A percentile compares a stretch with the other conserved stretches of the same genome.
These are phyloP conservation scores for Boletus rubropictus DNA, from an alignment of 768 basidiomycete genomes.

Conservation along the genomic window DNA sequence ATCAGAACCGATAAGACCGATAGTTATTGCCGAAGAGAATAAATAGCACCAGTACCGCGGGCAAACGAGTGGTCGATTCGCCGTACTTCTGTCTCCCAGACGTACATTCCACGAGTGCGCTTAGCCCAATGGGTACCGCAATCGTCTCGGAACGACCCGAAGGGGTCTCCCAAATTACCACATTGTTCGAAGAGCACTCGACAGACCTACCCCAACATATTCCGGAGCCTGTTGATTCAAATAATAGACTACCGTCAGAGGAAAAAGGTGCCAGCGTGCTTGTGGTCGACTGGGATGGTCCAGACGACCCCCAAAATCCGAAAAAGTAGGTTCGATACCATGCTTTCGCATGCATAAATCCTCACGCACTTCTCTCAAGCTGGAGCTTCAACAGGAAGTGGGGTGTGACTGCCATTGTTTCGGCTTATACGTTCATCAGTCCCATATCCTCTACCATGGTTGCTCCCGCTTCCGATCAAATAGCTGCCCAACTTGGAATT, in stretches of 20 bases:
- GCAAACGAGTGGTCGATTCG: no score
- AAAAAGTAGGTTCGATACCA: conserved; percentile 40
- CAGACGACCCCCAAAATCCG: conserved; percentile 53
- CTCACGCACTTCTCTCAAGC: conserved; percentile 29
- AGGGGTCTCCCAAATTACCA: conserved; percentile 7
- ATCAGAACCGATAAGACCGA: no score
- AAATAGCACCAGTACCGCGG: no score
- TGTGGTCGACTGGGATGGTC: conserved; percentile 61
- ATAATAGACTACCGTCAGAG: background rate
- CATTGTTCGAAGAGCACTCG: conserved; percentile 2
- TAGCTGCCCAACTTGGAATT: conserved; percentile 52
- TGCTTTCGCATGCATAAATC: background rate
- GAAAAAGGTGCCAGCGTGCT: background rate
- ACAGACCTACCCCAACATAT: background rate
- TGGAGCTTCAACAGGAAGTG: conserved; percentile 58
- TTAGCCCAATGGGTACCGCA: background rate
- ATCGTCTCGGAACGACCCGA: background rate
- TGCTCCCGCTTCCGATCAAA: conserved; percentile 52
- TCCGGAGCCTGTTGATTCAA: background rate
- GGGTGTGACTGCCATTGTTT: conserved; percentile 59
- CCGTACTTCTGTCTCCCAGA: background rate
- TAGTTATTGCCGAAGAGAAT: no score
- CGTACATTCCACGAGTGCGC: background rate
- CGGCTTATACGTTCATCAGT: conserved; percentile 61
- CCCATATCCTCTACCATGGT: conserved; percentile 73